These are phyloP conservation scores for Candida ulmi DNA, from an alignment of 805 yeast species.

Conservation along the genomic window DNA sequence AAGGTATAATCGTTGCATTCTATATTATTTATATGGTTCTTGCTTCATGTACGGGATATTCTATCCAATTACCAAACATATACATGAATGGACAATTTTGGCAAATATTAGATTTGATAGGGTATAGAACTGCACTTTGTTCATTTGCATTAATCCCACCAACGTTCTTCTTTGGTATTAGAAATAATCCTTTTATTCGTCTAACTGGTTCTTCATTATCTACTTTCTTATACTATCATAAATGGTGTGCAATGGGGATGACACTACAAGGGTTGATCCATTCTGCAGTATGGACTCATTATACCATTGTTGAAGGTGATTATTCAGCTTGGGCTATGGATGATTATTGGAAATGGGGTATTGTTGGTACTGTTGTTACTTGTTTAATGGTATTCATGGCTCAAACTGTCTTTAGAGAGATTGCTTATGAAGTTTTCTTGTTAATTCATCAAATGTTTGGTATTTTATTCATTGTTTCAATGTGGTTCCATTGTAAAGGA, in stretches of 20 bases:
- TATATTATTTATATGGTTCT: conserved; percentile 28
- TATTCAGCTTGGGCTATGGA: conserved; percentile 37
- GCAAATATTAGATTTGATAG: conserved; percentile 33
- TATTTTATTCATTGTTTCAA: conserved; percentile 43
- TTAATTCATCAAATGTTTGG: conserved; percentile 53
- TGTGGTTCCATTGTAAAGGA: conserved; percentile 56
- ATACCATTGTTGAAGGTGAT: conserved; percentile 36
- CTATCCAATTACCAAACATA: conserved; percentile 33
- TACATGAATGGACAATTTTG: conserved; percentile 25
- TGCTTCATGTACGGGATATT: conserved; percentile 29
- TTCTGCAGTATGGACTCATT: conserved; percentile 47
- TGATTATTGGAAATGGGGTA: conserved; percentile 43
- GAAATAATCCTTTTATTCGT: conserved; percentile 63
- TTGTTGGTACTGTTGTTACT: conserved; percentile 39
- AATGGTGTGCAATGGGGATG: conserved; percentile 54
- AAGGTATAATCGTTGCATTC: conserved; percentile 25
- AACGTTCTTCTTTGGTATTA: conserved; percentile 58
- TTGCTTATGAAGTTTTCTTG: conserved; percentile 56
- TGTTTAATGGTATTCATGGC: conserved; percentile 44
- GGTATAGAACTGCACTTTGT: conserved; percentile 50
- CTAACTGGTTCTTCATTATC: conserved; percentile 54
- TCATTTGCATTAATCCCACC: conserved; percentile 51
- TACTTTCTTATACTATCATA: conserved; percentile 60
- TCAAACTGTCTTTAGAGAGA: conserved; percentile 42
- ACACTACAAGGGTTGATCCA: conserved; percentile 50